Conservation (phyloP, 2,329 filamentous ascomycete genomes). For the Tolypocladium paradoxum region DNA sequence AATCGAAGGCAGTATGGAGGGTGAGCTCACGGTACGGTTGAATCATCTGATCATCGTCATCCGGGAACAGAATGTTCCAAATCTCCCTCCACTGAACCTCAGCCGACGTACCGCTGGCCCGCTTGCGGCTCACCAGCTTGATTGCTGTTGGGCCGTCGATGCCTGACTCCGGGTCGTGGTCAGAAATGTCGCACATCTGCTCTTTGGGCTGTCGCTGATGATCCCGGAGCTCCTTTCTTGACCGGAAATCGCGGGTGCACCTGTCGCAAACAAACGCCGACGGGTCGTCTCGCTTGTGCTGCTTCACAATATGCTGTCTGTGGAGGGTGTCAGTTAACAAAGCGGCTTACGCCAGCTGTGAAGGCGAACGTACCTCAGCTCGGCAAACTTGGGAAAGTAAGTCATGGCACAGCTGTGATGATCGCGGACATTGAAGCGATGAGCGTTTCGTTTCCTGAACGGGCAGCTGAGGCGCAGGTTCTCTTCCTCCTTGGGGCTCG, state of each 20-base stretch:
- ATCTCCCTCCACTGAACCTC: conserved; percentile 30
- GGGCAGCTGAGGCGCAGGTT: conserved; percentile 31
- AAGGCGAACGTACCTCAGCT: conserved; percentile 20
- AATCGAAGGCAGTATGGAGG: rapidly evolving
- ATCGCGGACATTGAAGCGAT: conserved; percentile 34
- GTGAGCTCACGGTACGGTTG: conserved; percentile 16
- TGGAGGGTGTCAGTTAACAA: conserved; percentile 4
- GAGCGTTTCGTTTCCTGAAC: conserved; percentile 32
- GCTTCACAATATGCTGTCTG: conserved; percentile 32
- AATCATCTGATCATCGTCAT: conserved; percentile 24
- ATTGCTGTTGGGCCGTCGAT: conserved; percentile 29
- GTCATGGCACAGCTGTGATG: conserved; percentile 33
- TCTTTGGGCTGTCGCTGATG: conserved; percentile 29
- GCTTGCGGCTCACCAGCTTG: conserved; percentile 27
- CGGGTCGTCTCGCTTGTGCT: conserved; percentile 29
- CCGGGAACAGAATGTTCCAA: conserved; percentile 30
- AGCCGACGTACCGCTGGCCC: conserved; percentile 25
- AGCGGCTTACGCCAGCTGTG: background rate
- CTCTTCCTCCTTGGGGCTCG: conserved; percentile 24
- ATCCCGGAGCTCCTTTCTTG: conserved; percentile 26
- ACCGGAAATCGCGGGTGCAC: conserved; percentile 27
- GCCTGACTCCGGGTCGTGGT: conserved; percentile 27
- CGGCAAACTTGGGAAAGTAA: conserved; percentile 29
- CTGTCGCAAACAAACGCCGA: conserved; percentile 29
- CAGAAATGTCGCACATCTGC: conserved; percentile 29